These are phyloP conservation scores for Hanseniaspora vineae DNA, from an alignment of 805 yeast genomes.

Conservation along the genomic window DNA sequence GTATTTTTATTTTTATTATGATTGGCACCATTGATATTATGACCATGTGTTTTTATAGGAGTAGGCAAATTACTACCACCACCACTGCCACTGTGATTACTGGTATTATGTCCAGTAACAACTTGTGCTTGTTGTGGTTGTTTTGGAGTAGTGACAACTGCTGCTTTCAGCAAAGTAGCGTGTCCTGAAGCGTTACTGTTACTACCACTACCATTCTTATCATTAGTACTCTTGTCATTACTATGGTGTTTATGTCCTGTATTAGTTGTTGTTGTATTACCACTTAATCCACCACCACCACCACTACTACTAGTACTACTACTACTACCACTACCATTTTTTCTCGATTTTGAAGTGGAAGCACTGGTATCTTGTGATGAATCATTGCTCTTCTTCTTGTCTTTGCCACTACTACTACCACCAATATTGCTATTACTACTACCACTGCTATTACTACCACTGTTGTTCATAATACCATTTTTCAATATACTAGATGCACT, in stretches of 20 bases:
- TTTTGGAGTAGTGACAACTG: background rate
- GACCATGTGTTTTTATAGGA: too few relatives aligned
- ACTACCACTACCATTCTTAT: background rate
- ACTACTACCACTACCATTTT: background rate
- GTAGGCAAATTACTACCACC: too few relatives aligned
- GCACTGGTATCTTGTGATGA: constrained; percentile 4
- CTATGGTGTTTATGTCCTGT: background rate
- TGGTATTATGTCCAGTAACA: background rate
- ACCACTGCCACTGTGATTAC: background rate
- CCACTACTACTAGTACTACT: background rate
- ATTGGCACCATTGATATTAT: background rate
- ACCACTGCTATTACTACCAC: background rate
- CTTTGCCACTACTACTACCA: background rate
- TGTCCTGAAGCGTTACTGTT: background rate
- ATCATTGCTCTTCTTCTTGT: background rate
- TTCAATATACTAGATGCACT: too few relatives aligned
- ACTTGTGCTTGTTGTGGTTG: background rate
- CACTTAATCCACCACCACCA: background rate
- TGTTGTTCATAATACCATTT: background rate
- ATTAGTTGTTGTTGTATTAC: background rate
- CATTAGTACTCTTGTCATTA: background rate
- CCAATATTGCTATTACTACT: background rate
- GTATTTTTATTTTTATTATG: background rate
- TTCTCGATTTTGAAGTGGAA: constrained; percentile 3
- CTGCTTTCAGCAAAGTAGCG: background rate